These are phyloP conservation scores for Penicillium antarcticum DNA, from an alignment of 495 filamentous ascomycete species.

Conservation along the genomic window DNA sequence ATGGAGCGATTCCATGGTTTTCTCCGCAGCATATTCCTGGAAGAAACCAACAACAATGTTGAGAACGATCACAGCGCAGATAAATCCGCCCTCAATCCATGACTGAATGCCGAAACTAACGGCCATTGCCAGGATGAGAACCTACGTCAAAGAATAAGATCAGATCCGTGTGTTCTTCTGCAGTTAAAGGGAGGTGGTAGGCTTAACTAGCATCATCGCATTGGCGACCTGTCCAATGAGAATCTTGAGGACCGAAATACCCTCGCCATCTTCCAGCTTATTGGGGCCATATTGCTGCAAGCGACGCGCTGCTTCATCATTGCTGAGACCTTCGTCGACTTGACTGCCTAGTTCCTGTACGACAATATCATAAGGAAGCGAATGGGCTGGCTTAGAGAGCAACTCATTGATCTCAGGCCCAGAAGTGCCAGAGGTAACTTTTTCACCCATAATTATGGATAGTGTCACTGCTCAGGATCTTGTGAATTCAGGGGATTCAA, in stretches of 20 bases:
- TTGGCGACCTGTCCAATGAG: slow-evolving; percentile 53
- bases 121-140: slow-evolving; percentile 62
- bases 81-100: slow-evolving; percentile 66
- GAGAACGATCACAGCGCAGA: slow-evolving; percentile 59
- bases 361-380: slow-evolving; percentile 46
- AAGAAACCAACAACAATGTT: slow-evolving; percentile 65
- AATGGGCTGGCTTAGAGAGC: slow-evolving; percentile 53
- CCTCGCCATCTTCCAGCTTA: slow-evolving; percentile 48
- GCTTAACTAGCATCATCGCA: slow-evolving; percentile 52
- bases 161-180: slow-evolving; percentile 14
- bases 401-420: no score
- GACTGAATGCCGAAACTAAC: slow-evolving; percentile 62
- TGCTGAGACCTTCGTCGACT: slow-evolving; percentile 53
- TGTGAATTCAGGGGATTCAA: no score
- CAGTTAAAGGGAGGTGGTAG: not conserved
- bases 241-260: slow-evolving; percentile 48
- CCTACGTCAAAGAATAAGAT: slow-evolving; percentile 34
- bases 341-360: slow-evolving; percentile 51
- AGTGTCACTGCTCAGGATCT: no score
- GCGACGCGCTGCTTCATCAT: slow-evolving; percentile 46
- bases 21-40: slow-evolving; percentile 65
- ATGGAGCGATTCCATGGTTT: slow-evolving; percentile 67
- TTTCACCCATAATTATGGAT: no score
- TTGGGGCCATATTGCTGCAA: slow-evolving; percentile 53
- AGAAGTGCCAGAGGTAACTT: no score